Conservation (phyloP, 805 yeast genomes). For the Candida vartiovaarae region DNA sequence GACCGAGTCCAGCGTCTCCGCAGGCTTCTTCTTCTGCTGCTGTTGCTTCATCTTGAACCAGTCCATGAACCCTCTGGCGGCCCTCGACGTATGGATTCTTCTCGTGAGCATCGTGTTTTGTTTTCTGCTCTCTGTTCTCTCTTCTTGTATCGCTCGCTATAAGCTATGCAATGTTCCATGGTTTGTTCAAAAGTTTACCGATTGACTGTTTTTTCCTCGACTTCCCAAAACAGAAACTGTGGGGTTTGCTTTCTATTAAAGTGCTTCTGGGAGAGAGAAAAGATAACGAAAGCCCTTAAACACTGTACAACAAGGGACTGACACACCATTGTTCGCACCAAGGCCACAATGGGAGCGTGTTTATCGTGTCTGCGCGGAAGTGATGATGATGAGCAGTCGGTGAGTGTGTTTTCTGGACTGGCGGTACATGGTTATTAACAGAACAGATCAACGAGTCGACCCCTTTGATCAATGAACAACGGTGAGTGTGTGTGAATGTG, state of each 20-base stretch:
- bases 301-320: too few species aligned
- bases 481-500: conserved; percentile 3
- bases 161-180: too few species aligned
- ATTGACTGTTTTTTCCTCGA: too few species aligned
- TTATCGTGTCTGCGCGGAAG: conserved; percentile 35
- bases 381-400: conserved; percentile 33
- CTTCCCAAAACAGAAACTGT: too few species aligned
- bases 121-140: too few species aligned
- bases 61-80: conserved; percentile 28
- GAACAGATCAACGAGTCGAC: conserved; percentile 31
- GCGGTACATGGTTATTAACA: conserved; percentile 17
- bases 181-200: too few species aligned
- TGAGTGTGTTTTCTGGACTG: conserved; percentile 19
- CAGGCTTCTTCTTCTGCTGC: conserved; percentile 14
- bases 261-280: too few species aligned
- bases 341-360: conserved; percentile 37
- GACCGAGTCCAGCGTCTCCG: conserved; percentile 23
- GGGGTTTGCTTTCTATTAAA: too few species aligned
- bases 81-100: conserved; percentile 22
- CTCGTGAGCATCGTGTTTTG: not conserved
- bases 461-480: conserved; percentile 21
- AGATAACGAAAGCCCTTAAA: too few species aligned
- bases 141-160: too few species aligned
- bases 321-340: too few species aligned
- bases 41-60: conserved; percentile 32